Percentiles rank a stretch among this genome's conserved stretches.
Conservation (phyloP, 768 basidiomycete genomes). For the Russula sp. region DNA sequence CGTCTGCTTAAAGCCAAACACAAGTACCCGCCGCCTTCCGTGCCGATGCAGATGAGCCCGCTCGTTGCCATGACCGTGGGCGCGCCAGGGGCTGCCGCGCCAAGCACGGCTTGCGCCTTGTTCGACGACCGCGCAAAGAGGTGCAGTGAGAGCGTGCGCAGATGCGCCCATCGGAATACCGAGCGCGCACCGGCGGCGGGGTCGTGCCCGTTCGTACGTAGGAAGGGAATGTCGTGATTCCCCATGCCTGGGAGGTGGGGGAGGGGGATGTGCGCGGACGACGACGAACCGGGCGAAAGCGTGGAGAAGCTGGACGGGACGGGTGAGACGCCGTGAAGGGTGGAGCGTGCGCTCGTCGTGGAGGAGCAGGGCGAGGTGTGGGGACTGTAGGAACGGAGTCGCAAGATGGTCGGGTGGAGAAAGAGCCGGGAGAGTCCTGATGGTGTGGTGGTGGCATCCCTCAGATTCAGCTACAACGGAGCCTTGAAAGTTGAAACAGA, state of each 20-base stretch:
- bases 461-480: no score
- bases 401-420: constrained; percentile 70
- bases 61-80: constrained; percentile 83
- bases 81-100: constrained; percentile 59
- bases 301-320: constrained; percentile 37
- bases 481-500: no score
- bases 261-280: constrained; percentile 45
- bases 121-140: constrained; percentile 48
- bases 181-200: constrained; percentile 35
- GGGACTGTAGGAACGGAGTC: constrained; percentile 66
- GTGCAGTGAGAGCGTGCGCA: constrained; percentile 53
- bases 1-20: constrained; percentile 89
- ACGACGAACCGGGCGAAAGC: constrained; percentile 57
- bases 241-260: constrained; percentile 18
- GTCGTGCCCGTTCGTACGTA: constrained; percentile 21
- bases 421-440: constrained; percentile 47
- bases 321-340: constrained; percentile 44
- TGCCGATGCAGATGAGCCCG: constrained; percentile 87
- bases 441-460: constrained; percentile 30
- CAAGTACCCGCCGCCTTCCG: constrained; percentile 63
- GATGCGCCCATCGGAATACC: constrained; percentile 70
- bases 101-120: constrained; percentile 59
- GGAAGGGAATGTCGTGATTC: constrained; percentile 18
- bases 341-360: constrained; percentile 36
- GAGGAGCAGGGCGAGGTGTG: constrained; percentile 39